Conservation (phyloP, 306 rosid species). For the Albizia julibrissin region DNA sequence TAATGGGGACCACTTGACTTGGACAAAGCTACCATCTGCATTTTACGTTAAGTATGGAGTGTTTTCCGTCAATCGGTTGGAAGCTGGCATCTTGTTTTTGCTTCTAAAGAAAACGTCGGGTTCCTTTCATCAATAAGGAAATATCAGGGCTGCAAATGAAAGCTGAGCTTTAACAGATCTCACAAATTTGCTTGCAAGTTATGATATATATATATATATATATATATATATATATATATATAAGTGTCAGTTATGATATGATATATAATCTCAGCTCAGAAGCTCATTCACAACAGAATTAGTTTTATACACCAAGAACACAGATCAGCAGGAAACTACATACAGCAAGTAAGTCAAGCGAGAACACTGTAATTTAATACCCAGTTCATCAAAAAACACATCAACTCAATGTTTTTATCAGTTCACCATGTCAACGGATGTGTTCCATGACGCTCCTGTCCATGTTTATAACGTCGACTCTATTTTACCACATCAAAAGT, state of each 20-base stretch:
- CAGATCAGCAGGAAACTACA: slow-evolving; percentile 3
- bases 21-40: neutral
- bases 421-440: neutral
- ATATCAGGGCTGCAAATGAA: slow-evolving; percentile 28
- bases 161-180: slow-evolving; percentile 18
- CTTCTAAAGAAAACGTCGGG: neutral
- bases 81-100: neutral
- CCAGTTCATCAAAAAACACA: neutral
- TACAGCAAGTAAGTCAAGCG: neutral
- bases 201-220: too few species aligned
- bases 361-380: neutral
- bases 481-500: slow-evolving; percentile 69
- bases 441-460: neutral
- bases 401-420: neutral
- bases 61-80: slow-evolving; percentile 10
- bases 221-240: too few species aligned
- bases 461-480: neutral
- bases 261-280: slow-evolving; percentile 14
- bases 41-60: neutral
- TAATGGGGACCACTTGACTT: neutral
- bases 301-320: slow-evolving; percentile 36
- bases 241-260: neutral
- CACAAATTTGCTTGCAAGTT: slow-evolving; percentile 9
- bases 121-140: neutral
- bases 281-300: slow-evolving; percentile 30